Evolutionary conservation across 768 basidiomycete species (phyloP), one percentile per base, ranked within the genome.

Genomic region (Trametes villosa): DNA sequence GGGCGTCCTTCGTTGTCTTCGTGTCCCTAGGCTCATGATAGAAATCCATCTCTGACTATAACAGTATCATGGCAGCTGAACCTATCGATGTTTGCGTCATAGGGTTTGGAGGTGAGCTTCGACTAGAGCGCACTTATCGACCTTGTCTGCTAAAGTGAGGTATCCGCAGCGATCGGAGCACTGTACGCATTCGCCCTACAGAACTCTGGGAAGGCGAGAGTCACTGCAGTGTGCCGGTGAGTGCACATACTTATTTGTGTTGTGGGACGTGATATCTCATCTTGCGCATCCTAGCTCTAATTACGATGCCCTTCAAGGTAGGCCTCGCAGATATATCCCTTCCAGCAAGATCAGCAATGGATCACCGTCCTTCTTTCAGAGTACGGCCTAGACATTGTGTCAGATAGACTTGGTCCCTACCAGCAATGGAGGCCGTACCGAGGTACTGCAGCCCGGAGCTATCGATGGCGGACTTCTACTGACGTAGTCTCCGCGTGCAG

Each of bases 161-260:
- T 24, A 24, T 17, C 0, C 12, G 8, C 31, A 75, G 74, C 72
- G 11, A 69, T 75, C 48, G 74, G 74, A 3, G 65, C 73, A 17
- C 27, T 74, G 6, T 75, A 75, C 52, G 69, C 67, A 7, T 72
- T 60, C 31, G 67, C 66, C 4, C 57, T 75, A 2, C 65, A 74
- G 33, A 60, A 61, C 27, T 71, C 68, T 1, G 66, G 65, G 9
- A 53, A 62, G 18, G 72, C 61, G 3, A 57, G 64, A 29, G 63
- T 74, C 4, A 75, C 73, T 3, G 73, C 70, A 0, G 72, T 75
- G 1, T 75, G 74, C 55, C 59, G 74, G 73, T 71, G n/a, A 66
- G 65, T 63, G n/a, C n/a, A 15, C 11, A 17, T 41, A 33, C 15
- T 11, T 13, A 8, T 5, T 11, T 9, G 12, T 30, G 8, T n/a